Evolutionary conservation across 495 filamentous ascomycete species (phyloP).

Genomic region (Platismatia glauca): DNA sequence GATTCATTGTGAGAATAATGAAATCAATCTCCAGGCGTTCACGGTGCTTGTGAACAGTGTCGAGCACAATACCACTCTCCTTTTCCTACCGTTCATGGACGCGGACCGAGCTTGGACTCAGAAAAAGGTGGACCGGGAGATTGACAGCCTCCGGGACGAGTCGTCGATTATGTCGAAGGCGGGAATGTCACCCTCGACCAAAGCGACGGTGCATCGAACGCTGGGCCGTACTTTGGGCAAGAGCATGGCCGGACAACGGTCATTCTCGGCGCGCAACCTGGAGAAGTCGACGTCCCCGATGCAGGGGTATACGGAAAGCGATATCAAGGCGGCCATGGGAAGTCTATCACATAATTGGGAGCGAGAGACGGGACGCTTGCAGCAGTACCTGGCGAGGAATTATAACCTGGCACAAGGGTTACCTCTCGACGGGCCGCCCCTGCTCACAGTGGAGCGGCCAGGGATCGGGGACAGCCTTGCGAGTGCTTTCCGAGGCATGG

Average conservation of each 20-base stretch:
- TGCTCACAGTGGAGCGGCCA: slow-evolving; percentile 12
- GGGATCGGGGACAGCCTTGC: slow-evolving; percentile 14
- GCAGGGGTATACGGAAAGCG: slow-evolving; percentile 35
- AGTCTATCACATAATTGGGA: slow-evolving; percentile 57
- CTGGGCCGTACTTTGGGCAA: slow-evolving; percentile 24
- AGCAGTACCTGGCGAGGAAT: slow-evolving; percentile 54
- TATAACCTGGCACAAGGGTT: slow-evolving; percentile 45
- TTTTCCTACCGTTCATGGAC: slow-evolving; percentile 59
- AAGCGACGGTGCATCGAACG: slow-evolving; percentile 25
- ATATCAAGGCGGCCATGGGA: slow-evolving; percentile 45
- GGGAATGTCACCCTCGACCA: slow-evolving; percentile 18
- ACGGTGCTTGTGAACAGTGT: slow-evolving; percentile 67
- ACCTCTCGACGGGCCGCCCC: slow-evolving; percentile 22
- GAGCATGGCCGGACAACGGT: slow-evolving; percentile 32
- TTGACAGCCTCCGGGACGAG: slow-evolving; percentile 41
- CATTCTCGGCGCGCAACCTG: slow-evolving; percentile 21
- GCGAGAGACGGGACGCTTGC: slow-evolving; percentile 45
- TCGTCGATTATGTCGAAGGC: slow-evolving; percentile 8
- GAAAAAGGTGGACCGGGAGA: slow-evolving; percentile 51
- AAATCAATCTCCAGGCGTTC: slow-evolving; percentile 68
- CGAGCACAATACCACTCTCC: slow-evolving; percentile 54
- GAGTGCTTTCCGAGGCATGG: slow-evolving; percentile 12
- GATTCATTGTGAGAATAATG: slow-evolving; percentile 69
- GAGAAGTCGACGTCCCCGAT: slow-evolving; percentile 18
- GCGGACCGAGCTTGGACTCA: slow-evolving; percentile 53